phyloP scores from a whole-genome alignment of 495 filamentous ascomycete species.

The Podospora australis region DNA sequence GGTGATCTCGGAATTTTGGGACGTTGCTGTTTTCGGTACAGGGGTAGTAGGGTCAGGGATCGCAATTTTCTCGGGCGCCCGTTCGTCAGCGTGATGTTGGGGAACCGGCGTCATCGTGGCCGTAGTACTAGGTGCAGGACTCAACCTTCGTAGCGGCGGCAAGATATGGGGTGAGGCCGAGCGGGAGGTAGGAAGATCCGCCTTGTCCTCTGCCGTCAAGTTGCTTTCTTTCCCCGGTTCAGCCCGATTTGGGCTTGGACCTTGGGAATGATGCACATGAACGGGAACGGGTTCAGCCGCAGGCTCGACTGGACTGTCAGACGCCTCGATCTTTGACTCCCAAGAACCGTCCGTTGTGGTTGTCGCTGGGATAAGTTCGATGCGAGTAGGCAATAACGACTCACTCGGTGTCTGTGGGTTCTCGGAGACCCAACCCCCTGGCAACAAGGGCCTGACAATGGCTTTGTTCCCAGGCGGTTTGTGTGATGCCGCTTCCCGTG shows the following conservation, averaged over 20 bases:
- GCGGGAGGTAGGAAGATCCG: not conserved
- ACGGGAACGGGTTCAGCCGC: not conserved
- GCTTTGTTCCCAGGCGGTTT: constrained; percentile 25
- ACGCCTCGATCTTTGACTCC: not conserved
- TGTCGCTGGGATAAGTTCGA: constrained; percentile 5
- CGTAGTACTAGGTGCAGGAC: constrained; percentile 9
- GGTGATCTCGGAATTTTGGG: constrained; percentile 24
- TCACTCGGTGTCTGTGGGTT: constrained; percentile 34
- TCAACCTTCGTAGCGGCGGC: constrained; percentile 9
- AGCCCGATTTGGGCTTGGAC: not conserved
- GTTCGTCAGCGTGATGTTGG: not conserved
- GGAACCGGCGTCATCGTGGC: not conserved
- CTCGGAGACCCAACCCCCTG: constrained; percentile 61
- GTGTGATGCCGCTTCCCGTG: constrained; percentile 14
- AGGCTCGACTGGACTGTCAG: not conserved
- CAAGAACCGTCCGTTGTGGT: not conserved
- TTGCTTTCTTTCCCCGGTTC: not conserved
- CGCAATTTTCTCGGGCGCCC: not conserved
- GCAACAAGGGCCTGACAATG: constrained; percentile 50
- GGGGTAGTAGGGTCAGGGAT: not conserved
- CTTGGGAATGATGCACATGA: not conserved
- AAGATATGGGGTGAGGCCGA: not conserved
- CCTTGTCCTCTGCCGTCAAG: not conserved
- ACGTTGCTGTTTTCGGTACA: constrained; percentile 15
- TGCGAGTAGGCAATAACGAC: constrained; percentile 13